Conservation (phyloP, 2,329 filamentous ascomycete species). For the Pseudogymnoascus sp. region DNA sequence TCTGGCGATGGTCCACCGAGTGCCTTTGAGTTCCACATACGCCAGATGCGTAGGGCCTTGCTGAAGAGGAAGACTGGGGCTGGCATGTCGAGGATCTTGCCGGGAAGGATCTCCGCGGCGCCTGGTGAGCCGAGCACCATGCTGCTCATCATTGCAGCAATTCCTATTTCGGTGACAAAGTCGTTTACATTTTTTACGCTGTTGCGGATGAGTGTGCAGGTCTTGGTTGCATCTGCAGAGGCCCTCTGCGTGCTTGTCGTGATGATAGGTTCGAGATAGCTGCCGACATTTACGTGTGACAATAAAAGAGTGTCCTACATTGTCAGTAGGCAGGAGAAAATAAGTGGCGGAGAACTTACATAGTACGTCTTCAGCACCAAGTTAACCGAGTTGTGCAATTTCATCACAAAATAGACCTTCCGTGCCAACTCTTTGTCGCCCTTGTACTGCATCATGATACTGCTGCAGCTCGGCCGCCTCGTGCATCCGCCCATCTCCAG, state of each 20-base stretch:
- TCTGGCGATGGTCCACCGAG: neutral
- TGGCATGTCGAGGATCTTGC: neutral
- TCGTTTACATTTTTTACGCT: neutral
- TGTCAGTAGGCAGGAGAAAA: neutral
- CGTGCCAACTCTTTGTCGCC: conserved; percentile 1
- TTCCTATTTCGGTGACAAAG: neutral
- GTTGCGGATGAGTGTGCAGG: neutral
- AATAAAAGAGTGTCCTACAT: neutral
- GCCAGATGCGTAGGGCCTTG: neutral
- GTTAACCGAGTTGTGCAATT: conserved; percentile 6
- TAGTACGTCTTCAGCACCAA: conserved; percentile 7
- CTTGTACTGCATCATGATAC: neutral
- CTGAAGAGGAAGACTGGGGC: neutral
- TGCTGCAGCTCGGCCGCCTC: conserved; percentile 1
- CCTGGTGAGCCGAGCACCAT: neutral
- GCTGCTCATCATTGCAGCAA: neutral
- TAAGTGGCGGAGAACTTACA: neutral
- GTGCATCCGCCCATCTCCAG: conserved; percentile 1
- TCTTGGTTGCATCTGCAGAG: neutral
- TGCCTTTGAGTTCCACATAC: conserved; percentile 1
- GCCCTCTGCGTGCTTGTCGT: neutral
- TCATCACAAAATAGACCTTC: conserved; percentile 9
- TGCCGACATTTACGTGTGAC: neutral
- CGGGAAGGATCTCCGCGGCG: neutral
- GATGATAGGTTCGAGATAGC: neutral